Percentiles rank a stretch among this genome's conserved stretches.
Conservation (phyloP, 805 yeast genomes). For the Monosporozyma yasuniensis region DNA sequence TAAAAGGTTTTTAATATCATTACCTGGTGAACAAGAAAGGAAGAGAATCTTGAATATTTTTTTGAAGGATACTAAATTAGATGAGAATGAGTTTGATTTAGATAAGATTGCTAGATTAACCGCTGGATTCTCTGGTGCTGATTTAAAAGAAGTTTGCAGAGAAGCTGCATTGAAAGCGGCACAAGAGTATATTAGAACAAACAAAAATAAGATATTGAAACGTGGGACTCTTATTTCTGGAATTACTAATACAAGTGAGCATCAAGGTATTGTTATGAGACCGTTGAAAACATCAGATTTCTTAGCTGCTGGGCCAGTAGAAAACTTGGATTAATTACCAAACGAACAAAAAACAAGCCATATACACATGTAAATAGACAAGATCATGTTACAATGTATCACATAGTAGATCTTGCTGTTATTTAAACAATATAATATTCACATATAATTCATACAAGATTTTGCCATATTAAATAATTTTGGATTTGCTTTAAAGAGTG, state of each 20-base stretch:
- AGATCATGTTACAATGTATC: too few relatives aligned
- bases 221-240: neutral
- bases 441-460: neutral
- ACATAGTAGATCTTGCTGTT: neutral
- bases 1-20: constrained; percentile 68
- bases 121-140: constrained; percentile 81
- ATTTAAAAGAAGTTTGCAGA: constrained; percentile 80
- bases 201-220: constrained; percentile 34
- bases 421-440: neutral
- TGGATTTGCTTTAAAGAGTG: neutral
- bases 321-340: neutral
- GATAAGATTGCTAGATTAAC: constrained; percentile 53
- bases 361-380: neutral
- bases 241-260: too few relatives aligned
- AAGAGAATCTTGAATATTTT: constrained; percentile 59
- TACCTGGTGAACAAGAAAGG: constrained; percentile 65
- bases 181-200: constrained; percentile 67
- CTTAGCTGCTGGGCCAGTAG: constrained; percentile 14
- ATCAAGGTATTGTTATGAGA: constrained; percentile 38
- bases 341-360: neutral
- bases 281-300: constrained; percentile 62
- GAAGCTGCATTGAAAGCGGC: constrained; percentile 89
- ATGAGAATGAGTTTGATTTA: constrained; percentile 46
- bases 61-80: constrained; percentile 56
- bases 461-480: too few relatives aligned